Evolutionary conservation across 768 basidiomycete genomes (phyloP), one percentile per base, ranked within the genome.

Genomic region (Lanmaoa pseudosensibilis): DNA sequence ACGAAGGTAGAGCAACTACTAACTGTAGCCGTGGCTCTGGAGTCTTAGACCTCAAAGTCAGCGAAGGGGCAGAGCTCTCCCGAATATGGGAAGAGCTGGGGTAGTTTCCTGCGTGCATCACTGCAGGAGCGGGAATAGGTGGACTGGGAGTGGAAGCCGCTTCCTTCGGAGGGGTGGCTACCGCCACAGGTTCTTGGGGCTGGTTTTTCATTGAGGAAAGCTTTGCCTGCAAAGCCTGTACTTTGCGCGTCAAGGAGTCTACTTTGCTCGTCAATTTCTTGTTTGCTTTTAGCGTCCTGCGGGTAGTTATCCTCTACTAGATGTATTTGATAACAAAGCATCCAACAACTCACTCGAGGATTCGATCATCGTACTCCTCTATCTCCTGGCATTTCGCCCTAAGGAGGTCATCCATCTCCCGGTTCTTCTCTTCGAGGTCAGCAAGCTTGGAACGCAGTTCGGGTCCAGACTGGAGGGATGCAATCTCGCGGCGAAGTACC

Each of bases 361-460:
- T 83, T 36, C 83, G 83, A 65, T 93, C 91, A 63, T 93, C 90
- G 54, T 92, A 89, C 63, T 87, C 88, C 66, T 92, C 90, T 54
- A 92, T 90, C 73, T 92, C 90, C 15, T 77, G 70, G 57, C 86
- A 88, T 70, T 91, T 92, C 41, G 72, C 75, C 54, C 78, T 78
- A 43, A 92, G 73, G 43, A 90, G 74, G 44, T 84, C 83, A 61
- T 92, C 90, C 85, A 91, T 86, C 67, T 91, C 88, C 36, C 75
- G 79, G 62, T 85, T 88, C 60, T 81, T 83, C 65, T 88, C 87
- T 65, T 86, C 80, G 37, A 92, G 75, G 54, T 87, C 84, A 3
- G 73, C 73, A 10, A 91, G 66, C 19, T 77, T 78, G 7, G 78
- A 74, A 54, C 82, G 80, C 27, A 88, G 75, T 56, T 83, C 79